Conservation (phyloP, 2,329 filamentous ascomycete genomes). For the Magnaporthiopsis incrustans region DNA sequence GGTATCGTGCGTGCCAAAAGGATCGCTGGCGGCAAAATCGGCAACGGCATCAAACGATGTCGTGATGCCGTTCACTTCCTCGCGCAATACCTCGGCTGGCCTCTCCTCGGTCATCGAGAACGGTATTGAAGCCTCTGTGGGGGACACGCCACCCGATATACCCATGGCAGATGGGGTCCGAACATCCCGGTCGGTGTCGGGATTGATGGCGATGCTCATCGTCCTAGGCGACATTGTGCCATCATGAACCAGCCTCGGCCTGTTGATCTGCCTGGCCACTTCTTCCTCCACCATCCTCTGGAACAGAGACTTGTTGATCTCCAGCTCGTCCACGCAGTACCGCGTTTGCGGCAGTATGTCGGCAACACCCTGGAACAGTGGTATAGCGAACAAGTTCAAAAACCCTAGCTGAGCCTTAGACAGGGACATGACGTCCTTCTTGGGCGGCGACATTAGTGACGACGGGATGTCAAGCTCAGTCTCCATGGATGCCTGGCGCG, state of each 20-base stretch:
- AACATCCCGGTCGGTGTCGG: slow-evolving; percentile 12
- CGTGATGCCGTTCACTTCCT: slow-evolving; percentile 33
- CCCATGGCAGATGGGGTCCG: not conserved
- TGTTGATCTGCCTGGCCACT: slow-evolving; percentile 41
- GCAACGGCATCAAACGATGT: slow-evolving; percentile 38
- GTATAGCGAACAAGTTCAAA: slow-evolving; percentile 92
- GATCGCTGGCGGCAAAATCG: slow-evolving; percentile 41
- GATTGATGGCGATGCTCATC: slow-evolving; percentile 29
- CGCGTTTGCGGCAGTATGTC: slow-evolving; percentile 78
- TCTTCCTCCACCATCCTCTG: slow-evolving; percentile 58
- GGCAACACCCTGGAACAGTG: slow-evolving; percentile 80
- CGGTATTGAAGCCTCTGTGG: slow-evolving; percentile 16
- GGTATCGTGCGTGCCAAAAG: slow-evolving; percentile 35
- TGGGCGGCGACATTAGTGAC: slow-evolving; percentile 75
- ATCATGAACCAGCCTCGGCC: slow-evolving; percentile 28
- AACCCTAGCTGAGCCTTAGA: slow-evolving; percentile 88
- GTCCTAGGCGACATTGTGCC: slow-evolving; percentile 37
- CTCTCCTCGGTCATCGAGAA: slow-evolving; percentile 1
- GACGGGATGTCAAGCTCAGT: slow-evolving; percentile 78
- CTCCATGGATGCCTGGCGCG: slow-evolving; percentile 89
- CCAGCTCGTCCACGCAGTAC: slow-evolving; percentile 77
- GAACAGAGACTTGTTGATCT: slow-evolving; percentile 69
- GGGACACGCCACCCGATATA: not conserved
- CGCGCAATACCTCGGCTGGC: slow-evolving; percentile 18
- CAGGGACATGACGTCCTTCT: slow-evolving; percentile 75